A percentile compares a stretch with the other conserved stretches of the same genome.
Evolutionary conservation across 1,284 basidiomycete genomes (phyloP).

Genomic region (Pseudozyma tsukubaensis): DNA sequence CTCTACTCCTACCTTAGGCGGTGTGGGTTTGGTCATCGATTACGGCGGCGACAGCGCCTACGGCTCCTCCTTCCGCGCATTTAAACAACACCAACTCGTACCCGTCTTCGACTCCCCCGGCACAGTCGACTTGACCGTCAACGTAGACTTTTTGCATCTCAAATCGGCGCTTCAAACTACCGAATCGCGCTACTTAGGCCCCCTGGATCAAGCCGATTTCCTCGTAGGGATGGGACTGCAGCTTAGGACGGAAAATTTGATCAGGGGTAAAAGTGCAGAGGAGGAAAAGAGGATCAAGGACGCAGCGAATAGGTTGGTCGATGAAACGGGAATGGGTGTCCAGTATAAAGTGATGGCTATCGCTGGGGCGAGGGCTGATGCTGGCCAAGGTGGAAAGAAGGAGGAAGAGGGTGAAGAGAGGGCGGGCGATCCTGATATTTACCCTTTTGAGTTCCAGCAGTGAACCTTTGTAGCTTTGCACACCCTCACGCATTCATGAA

Average conservation of each 20-base stretch:
- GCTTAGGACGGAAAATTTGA: slow-evolving; percentile 74
- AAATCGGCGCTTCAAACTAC: slow-evolving; percentile 76
- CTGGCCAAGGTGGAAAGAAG: not conserved
- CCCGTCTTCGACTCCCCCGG: slow-evolving; percentile 88
- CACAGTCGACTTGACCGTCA: slow-evolving; percentile 89
- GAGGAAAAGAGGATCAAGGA: slow-evolving; percentile 72
- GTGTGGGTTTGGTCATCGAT: slow-evolving; percentile 87
- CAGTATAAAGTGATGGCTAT: slow-evolving; percentile 74
- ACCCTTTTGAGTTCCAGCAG: slow-evolving; percentile 40
- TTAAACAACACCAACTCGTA: slow-evolving; percentile 86
- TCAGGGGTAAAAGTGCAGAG: slow-evolving; percentile 72
- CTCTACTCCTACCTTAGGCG: slow-evolving; percentile 71
- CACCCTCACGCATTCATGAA: not conserved
- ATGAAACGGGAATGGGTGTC: slow-evolving; percentile 73
- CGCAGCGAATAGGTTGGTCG: slow-evolving; percentile 72
- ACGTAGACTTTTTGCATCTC: slow-evolving; percentile 93
- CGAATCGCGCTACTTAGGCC: slow-evolving; percentile 73
- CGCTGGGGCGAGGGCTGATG: slow-evolving; percentile 1
- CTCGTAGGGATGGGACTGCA: slow-evolving; percentile 75
- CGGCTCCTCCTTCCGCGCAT: slow-evolving; percentile 87
- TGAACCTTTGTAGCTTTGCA: not conserved
- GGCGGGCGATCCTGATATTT: slow-evolving; percentile 16
- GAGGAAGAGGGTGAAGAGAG: not conserved
- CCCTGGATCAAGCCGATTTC: slow-evolving; percentile 79
- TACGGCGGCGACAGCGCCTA: slow-evolving; percentile 84